Conservation (phyloP, 768 basidiomycete genomes). For the Crucibulum laeve region DNA sequence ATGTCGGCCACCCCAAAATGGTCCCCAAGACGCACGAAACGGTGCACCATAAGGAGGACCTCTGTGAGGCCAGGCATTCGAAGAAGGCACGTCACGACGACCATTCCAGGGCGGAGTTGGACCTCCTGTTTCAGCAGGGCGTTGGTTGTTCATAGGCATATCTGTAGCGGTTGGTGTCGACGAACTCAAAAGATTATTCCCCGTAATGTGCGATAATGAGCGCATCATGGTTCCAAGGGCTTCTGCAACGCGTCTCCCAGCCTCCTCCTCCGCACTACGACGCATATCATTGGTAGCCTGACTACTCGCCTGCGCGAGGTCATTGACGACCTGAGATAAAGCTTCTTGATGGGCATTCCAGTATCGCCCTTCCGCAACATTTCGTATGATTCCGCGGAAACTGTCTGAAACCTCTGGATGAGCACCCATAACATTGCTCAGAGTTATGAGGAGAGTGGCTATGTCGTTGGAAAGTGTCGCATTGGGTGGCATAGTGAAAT, state of each 20-base stretch:
- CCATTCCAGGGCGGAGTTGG: too few species aligned
- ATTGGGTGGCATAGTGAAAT: slow-evolving; percentile 23
- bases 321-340: slow-evolving; percentile 53
- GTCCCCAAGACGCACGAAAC: background rate
- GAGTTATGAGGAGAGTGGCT: slow-evolving; percentile 50
- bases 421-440: slow-evolving; percentile 50
- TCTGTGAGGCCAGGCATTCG: too few species aligned
- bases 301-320: slow-evolving; percentile 43
- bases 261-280: slow-evolving; percentile 56
- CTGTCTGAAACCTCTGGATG: slow-evolving; percentile 74
- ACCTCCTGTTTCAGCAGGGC: too few species aligned
- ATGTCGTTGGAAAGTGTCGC: slow-evolving; percentile 62
- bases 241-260: slow-evolving; percentile 57
- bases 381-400: slow-evolving; percentile 58
- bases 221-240: slow-evolving; percentile 58
- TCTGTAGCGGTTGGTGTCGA: background rate
- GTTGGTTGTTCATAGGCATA: background rate
- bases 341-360: slow-evolving; percentile 62
- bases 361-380: slow-evolving; percentile 62
- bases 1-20: background rate
- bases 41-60: background rate
- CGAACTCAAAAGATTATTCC: background rate
- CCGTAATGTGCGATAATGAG: slow-evolving; percentile 36
- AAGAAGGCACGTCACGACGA: too few species aligned
- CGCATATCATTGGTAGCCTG: slow-evolving; percentile 40